Base-by-base conservation (phyloP, 495 filamentous ascomycete species). In the Astrothelium macrocarpum region DNA sequence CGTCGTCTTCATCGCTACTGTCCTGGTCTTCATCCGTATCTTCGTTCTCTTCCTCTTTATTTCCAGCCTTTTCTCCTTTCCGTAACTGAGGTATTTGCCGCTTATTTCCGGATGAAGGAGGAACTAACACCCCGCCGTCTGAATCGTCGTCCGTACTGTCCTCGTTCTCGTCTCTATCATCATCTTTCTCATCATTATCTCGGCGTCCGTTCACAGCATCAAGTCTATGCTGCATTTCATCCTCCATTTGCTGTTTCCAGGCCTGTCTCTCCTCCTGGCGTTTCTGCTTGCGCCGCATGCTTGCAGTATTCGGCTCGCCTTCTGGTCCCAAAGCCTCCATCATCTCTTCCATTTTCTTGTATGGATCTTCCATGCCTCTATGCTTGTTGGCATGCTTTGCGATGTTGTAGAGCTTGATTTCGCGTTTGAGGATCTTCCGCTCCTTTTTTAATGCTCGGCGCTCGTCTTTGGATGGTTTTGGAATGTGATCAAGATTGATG, bases 381-480 rank as follows among this genome's bases (percentile, higher is more conserved):
- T 56, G 49, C 16, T 53, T 56, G 10, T 67, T 26, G 7, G 62
- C 49, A 11, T 18, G 53, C 16, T 42, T 32, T 18, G 60, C 39
- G 32, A 64, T 67, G 20, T 59, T 64, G 25, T 61, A 32, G 32
- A 64, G 63, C 32, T 70, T 70, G 32, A 67, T 63, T 26, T 65
- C 62, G 4, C 65, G 62, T 46, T 64, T 67, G 39, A 64, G 56
- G 0, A 63, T 64, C 32, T 59, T 56, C 12, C 49, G n/a, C 25
- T 56, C 49, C 12, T 56, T 26, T 25, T 56, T 56, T 25, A 29
- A 28, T 5, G 49, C 49, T 16, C 20, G 67, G 3, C 64, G 63
- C 65, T 67, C 65, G 16, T 65, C 65, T 42, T 67, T 70, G n/a
- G 65, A 56, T 9, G 49, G 49, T 25, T 56, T 56, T 12, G 4